Evolutionary conservation across 768 basidiomycete species (phyloP), one percentile per base, ranked within the genome.

Genomic region (Nidula microcarpa): DNA sequence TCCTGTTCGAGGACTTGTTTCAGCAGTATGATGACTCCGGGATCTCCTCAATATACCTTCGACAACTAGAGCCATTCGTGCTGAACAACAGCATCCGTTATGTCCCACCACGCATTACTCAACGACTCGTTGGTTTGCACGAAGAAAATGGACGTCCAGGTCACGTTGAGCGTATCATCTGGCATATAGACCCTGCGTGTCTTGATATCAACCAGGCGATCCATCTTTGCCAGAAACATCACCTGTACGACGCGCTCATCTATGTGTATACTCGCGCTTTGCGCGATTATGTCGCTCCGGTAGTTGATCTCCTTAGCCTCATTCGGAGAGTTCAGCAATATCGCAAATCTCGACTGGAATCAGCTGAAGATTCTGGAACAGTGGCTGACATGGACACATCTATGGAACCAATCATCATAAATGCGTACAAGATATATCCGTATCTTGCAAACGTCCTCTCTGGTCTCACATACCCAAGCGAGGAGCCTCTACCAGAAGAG

Each of bases 161-260:
- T 47, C 75, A 84, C 3, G 91, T 89, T 1, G 95, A 99, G 67
- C 82, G 84, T 33, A 75, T 98, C 53, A 96, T 99, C 51, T 98
- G 94, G 94, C 92, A 96, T 64, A 92, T 98, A 58, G 91, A 97
- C 60, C 94, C 96, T 1, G 72, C 81, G 2, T 91, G 87, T 60
- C 72, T 99, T 54, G 97, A 99, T 63, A 86, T 98, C 69, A 91
- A 98, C 62, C 96, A 98, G 70, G 88, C 89, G 4, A 89, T 98
- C 58, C 78, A 68, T 23, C 77, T 99, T 4, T 99, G 97, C 62
- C 88, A 93, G 66, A 78, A 70, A 53, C 81, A 94, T 62, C 79
- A 79, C 30, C 81, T 98, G 4, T 97, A 93, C 72, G 96, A 98
- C 61, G 94, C 96, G 0, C 80, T 98, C 53, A 87, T 96, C 53